Percentiles rank a stretch among this genome's conserved stretches.
Conservation (phyloP, 345 rosid genomes). For the Viola odorata region DNA sequence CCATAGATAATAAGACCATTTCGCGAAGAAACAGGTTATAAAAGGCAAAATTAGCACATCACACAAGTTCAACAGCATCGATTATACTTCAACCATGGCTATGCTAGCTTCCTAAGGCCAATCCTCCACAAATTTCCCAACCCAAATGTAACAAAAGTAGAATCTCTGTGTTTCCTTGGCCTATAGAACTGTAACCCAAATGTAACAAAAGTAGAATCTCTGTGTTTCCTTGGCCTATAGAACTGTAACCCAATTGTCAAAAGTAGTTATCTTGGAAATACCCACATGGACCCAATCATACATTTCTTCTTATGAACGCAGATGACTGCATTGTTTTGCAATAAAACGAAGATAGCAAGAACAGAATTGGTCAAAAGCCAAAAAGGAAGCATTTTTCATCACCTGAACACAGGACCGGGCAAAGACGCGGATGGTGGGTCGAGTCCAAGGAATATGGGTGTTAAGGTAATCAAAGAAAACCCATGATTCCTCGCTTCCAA, state of each 20-base stretch:
- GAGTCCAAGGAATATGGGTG: constrained; percentile 73
- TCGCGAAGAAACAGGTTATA: background rate
- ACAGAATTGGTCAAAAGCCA: background rate
- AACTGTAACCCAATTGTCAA: no score
- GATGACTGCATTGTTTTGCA: background rate
- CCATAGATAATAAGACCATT: background rate
- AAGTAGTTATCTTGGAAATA: no score
- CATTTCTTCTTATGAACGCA: background rate
- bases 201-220: no score
- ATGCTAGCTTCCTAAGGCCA: background rate
- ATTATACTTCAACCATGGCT: background rate
- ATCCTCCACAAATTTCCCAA: no score
- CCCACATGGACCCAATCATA: background rate
- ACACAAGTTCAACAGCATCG: background rate
- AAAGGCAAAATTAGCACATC: background rate
- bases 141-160: no score
- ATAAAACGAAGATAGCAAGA: background rate
- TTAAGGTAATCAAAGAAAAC: constrained; percentile 60
- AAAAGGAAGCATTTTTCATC: background rate
- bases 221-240: no score
- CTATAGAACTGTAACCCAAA: no score
- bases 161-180: no score
- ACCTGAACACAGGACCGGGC: constrained; percentile 77
- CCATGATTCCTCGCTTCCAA: constrained; percentile 55
- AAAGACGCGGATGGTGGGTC: constrained; percentile 71